Conservation (phyloP, 1,284 basidiomycete genomes). For the Ganoderma lingzhi region DNA sequence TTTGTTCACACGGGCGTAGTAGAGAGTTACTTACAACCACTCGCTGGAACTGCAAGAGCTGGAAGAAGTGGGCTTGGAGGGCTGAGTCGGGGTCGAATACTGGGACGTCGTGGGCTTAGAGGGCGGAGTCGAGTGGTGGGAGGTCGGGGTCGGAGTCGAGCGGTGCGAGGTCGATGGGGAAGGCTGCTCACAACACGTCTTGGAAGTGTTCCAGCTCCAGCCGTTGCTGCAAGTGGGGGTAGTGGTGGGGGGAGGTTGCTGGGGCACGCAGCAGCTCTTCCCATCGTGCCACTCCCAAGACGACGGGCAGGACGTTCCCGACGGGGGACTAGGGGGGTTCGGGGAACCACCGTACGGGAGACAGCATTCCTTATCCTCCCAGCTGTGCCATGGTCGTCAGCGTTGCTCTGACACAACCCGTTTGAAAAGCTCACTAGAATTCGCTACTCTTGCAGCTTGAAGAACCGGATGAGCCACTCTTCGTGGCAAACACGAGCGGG, state of each 20-base stretch:
- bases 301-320: conserved; percentile 53
- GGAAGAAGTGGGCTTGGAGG: conserved; percentile 14
- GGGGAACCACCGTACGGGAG: conserved; percentile 55
- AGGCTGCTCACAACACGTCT: conserved; percentile 5
- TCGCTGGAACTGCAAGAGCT: conserved; percentile 19
- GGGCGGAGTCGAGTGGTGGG: not conserved
- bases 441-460: conserved; percentile 26
- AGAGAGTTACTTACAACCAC: conserved; percentile 22
- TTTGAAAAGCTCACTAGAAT: conserved; percentile 37
- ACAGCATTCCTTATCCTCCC: conserved; percentile 53
- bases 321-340: conserved; percentile 52
- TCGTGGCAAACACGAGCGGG: conserved; percentile 39
- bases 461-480: conserved; percentile 2
- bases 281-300: conserved; percentile 43
- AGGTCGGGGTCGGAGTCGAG: not conserved
- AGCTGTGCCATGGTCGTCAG: conserved; percentile 45
- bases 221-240: conserved; percentile 51
- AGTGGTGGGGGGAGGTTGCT: conserved; percentile 40
- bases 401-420: not conserved
- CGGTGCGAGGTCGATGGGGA: not conserved
- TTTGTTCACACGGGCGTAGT: not conserved
- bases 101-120: not conserved
- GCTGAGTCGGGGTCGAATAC: conserved; percentile 4
- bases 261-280: conserved; percentile 55
- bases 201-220: conserved; percentile 47